phyloP scores from a whole-genome alignment of 129 eudicot species.

The Lactuca saligna region DNA sequence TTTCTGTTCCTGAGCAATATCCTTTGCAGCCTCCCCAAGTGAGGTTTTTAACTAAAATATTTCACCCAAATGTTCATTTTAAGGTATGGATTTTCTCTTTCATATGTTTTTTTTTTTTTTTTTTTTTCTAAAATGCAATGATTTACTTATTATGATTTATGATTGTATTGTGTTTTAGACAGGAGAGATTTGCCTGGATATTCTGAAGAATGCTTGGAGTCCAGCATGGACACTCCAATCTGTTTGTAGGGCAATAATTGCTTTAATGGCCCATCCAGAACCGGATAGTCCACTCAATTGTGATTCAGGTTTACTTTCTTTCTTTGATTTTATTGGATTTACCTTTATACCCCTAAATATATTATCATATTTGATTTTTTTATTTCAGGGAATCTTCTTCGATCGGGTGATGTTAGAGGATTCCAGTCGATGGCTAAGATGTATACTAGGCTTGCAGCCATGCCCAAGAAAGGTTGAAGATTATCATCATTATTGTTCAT shows the following conservation, averaged over 20 bases:
- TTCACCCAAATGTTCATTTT: conserved; percentile 97
- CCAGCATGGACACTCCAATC: conserved; percentile 99
- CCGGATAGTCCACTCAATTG: conserved; percentile 96
- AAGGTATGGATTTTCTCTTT: conserved; percentile 49
- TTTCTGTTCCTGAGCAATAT: conserved; percentile 96
- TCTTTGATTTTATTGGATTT: not conserved
- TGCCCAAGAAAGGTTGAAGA: conserved; percentile 90
- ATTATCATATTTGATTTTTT: not conserved
- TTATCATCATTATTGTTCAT: not conserved
- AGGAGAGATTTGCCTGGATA: conserved; percentile 97
- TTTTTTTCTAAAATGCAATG: not conserved
- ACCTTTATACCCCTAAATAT: not conserved
- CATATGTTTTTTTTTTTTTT: not conserved
- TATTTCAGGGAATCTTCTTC: conserved; percentile 74
- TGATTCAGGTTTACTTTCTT: conserved; percentile 69
- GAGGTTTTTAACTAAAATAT: conserved; percentile 89
- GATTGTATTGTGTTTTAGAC: conserved; percentile 45
- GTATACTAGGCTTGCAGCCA: conserved; percentile 96
- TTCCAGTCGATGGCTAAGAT: conserved; percentile 96
- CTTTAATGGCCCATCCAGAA: conserved; percentile 99
- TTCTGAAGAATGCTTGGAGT: conserved; percentile 98
- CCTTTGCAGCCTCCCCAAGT: conserved; percentile 99
- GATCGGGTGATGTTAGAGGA: conserved; percentile 86
- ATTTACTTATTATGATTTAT: conserved; percentile 9
- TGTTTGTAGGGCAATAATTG: conserved; percentile 95